Evolutionary conservation across 257 asterid species (phyloP).

Genomic region (Fraxinus americana): DNA sequence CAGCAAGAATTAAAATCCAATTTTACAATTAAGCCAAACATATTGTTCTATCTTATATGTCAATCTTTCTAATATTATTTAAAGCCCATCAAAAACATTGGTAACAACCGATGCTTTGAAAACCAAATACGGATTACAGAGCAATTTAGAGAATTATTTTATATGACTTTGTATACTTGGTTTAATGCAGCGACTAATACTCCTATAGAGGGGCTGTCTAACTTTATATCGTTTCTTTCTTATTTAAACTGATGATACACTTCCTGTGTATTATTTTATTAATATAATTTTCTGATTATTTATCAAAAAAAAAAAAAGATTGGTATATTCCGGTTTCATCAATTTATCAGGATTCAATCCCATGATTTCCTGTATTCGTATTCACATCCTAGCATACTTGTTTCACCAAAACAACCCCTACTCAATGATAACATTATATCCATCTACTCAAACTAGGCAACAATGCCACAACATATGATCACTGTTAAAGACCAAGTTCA

Average conservation of each 20-base stretch:
- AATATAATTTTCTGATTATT: too few relatives aligned
- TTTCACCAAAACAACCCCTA: neutral
- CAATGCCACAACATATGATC: neutral
- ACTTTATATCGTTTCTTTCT: too few relatives aligned
- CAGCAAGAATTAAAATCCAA: neutral
- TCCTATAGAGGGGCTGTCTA: too few relatives aligned
- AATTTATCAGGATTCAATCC: neutral
- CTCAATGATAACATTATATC: neutral
- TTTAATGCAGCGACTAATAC: too few relatives aligned
- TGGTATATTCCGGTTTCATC: neutral
- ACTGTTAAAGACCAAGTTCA: neutral
- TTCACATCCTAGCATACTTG: constrained; percentile 18
- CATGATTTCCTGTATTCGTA: constrained; percentile 9
- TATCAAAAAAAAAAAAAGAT: neutral
- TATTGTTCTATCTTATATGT: neutral
- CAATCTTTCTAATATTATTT: neutral
- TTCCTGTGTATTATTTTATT: too few relatives aligned
- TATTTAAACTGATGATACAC: too few relatives aligned
- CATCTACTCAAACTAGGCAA: neutral
- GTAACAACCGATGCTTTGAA: too few relatives aligned
- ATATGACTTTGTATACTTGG: too few relatives aligned
- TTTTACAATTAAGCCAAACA: neutral
- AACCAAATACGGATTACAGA: too few relatives aligned
- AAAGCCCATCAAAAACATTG: neutral
- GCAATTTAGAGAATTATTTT: too few relatives aligned